A percentile compares a stretch with the other conserved stretches of the same genome.
phyloP scores from a whole-genome alignment of 2,329 filamentous ascomycete species.

The Ceratocystis huliohia region DNA sequence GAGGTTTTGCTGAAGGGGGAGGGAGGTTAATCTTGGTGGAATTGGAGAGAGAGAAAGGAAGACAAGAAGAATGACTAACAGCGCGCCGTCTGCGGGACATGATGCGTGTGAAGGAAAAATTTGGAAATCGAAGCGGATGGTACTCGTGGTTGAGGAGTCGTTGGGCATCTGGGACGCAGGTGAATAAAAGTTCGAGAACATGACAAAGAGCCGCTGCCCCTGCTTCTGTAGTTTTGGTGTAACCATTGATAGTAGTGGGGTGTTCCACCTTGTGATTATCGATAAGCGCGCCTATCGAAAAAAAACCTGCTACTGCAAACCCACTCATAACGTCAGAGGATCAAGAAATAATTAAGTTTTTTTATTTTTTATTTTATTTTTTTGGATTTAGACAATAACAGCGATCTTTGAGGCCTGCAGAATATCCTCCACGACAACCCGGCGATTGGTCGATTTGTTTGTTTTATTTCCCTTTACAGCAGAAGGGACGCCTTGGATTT shows the following conservation, averaged over 20 bases:
- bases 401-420: neutral
- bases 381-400: neutral
- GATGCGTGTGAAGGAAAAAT: neutral
- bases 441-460: too few relatives aligned
- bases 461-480: too few relatives aligned
- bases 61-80: neutral
- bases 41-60: neutral
- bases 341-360: constrained; percentile 4
- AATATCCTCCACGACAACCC: neutral
- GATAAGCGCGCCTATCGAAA: constrained; percentile 22
- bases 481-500: too few relatives aligned
- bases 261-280: constrained; percentile 21
- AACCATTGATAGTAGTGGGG: neutral
- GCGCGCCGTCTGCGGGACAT: constrained; percentile 6
- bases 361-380: neutral
- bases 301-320: constrained; percentile 6
- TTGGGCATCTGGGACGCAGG: too few relatives aligned
- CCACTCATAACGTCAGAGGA: constrained; percentile 14
- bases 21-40: neutral
- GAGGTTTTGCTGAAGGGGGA: neutral
- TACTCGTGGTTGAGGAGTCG: too few relatives aligned
- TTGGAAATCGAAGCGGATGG: too few relatives aligned
- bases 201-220: neutral
- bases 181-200: neutral
- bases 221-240: neutral